These are phyloP conservation scores for Gossypium bickii DNA, from an alignment of 345 rosid species.

Conservation along the genomic window DNA sequence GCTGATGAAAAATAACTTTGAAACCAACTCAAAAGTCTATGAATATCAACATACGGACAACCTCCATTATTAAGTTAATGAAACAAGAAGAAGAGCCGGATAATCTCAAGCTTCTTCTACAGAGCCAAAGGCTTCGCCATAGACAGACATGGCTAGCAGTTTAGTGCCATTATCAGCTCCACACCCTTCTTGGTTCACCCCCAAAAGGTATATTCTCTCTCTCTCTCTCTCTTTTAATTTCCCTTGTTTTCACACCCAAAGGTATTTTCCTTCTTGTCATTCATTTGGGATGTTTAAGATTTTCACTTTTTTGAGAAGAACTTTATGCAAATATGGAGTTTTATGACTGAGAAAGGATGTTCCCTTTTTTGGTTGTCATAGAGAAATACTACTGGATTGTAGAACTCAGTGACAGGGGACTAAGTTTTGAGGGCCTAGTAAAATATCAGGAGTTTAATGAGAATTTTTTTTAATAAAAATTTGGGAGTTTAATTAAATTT, in stretches of 20 bases:
- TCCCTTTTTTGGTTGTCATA: neutral
- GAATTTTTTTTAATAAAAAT: too few relatives aligned
- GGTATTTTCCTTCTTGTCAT: slow-evolving; percentile 21
- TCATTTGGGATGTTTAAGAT: neutral
- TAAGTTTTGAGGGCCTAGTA: too few relatives aligned
- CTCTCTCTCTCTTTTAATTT: neutral
- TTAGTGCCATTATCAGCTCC: slow-evolving; percentile 30
- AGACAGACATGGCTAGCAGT: slow-evolving; percentile 30
- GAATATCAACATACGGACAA: neutral
- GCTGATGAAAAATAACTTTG: neutral
- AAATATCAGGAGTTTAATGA: too few relatives aligned
- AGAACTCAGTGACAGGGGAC: too few relatives aligned
- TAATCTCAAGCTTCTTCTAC: slow-evolving; percentile 27
- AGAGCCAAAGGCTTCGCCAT: neutral
- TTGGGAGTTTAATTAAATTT: too few relatives aligned
- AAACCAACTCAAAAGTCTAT: neutral
- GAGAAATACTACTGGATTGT: neutral
- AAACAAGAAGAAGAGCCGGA: slow-evolving; percentile 8
- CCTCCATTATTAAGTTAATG: neutral
- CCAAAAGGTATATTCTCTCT: slow-evolving; percentile 43
- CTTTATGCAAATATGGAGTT: neutral
- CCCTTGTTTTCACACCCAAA: slow-evolving; percentile 37
- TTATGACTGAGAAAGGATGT: neutral
- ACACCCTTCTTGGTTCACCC: slow-evolving; percentile 75
- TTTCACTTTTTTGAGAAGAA: neutral